A percentile compares a stretch with the other conserved stretches of the same genome.
Conservation (phyloP, 2,329 filamentous ascomycete species). For the Aspergillus versicolor region DNA sequence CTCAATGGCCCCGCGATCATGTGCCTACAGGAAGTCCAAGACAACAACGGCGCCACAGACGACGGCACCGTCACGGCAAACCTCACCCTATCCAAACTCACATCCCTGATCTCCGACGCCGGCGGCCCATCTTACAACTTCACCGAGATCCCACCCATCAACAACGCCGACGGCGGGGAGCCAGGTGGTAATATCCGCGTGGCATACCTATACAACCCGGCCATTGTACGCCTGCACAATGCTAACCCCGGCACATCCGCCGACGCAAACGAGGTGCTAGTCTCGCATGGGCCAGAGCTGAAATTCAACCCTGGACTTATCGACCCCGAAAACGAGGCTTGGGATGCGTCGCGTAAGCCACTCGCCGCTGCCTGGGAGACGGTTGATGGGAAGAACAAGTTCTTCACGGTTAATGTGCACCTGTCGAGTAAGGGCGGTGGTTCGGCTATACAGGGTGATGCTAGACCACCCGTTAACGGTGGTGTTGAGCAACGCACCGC, state of each 20-base stretch:
- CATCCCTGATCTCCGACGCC: slow-evolving; percentile 50
- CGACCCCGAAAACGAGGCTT: slow-evolving; percentile 61
- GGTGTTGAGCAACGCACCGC: slow-evolving; percentile 57
- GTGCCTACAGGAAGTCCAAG: slow-evolving; percentile 71
- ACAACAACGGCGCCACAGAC: slow-evolving; percentile 62
- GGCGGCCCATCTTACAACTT: slow-evolving; percentile 58
- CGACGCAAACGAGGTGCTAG: slow-evolving; percentile 58
- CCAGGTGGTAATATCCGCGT: slow-evolving; percentile 71
- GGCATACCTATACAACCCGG: slow-evolving; percentile 67
- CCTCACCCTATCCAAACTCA: slow-evolving; percentile 58
- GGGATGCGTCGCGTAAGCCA: slow-evolving; percentile 64
- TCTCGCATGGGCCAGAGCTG: slow-evolving; percentile 51
- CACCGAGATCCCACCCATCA: slow-evolving; percentile 58
- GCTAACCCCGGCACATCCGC: slow-evolving; percentile 56
- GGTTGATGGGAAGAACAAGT: slow-evolving; percentile 53
- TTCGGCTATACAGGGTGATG: slow-evolving; percentile 63
- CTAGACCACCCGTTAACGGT: slow-evolving; percentile 65
- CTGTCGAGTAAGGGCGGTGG: slow-evolving; percentile 66
- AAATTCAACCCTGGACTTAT: slow-evolving; percentile 69
- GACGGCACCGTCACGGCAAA: slow-evolving; percentile 60
- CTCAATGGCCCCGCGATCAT: slow-evolving; percentile 64
- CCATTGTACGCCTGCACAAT: slow-evolving; percentile 59
- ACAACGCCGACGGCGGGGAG: slow-evolving; percentile 64
- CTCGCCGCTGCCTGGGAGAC: slow-evolving; percentile 66
- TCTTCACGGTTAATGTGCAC: slow-evolving; percentile 74